phyloP scores from a whole-genome alignment of 2,329 filamentous ascomycete genomes.

The Colletotrichum filicis region DNA sequence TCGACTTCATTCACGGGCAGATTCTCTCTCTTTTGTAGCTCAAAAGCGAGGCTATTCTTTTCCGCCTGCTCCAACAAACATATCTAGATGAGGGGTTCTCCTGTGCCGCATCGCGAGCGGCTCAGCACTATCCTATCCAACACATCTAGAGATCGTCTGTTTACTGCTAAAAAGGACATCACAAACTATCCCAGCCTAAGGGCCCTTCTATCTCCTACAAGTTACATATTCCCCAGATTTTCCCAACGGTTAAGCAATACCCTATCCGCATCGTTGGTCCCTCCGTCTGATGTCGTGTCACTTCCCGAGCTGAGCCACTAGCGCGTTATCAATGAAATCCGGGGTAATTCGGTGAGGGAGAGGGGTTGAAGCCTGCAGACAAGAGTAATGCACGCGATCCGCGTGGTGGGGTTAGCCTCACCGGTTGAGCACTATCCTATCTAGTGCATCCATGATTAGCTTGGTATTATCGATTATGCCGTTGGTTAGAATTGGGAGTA shows the following conservation, averaged over 20 bases:
- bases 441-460: not conserved
- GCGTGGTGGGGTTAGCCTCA: not conserved
- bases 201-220: not conserved
- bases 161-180: not conserved
- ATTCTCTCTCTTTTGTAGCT: not conserved
- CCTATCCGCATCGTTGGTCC: not conserved
- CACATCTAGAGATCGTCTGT: not conserved
- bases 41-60: not conserved
- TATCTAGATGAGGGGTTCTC: not conserved
- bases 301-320: not conserved
- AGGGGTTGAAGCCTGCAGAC: not conserved
- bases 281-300: not conserved
- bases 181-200: not conserved
- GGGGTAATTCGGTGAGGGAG: not conserved
- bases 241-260: constrained; percentile 7
- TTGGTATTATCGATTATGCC: not conserved
- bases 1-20: not conserved
- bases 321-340: not conserved
- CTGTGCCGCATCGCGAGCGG: not conserved
- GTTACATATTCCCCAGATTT: not conserved
- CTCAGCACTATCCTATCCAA: constrained; percentile 7
- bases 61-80: not conserved
- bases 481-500: not conserved
- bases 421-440: constrained; percentile 25
- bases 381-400: not conserved